Conservation (phyloP, 306 rosid species). For the Senna tora region DNA sequence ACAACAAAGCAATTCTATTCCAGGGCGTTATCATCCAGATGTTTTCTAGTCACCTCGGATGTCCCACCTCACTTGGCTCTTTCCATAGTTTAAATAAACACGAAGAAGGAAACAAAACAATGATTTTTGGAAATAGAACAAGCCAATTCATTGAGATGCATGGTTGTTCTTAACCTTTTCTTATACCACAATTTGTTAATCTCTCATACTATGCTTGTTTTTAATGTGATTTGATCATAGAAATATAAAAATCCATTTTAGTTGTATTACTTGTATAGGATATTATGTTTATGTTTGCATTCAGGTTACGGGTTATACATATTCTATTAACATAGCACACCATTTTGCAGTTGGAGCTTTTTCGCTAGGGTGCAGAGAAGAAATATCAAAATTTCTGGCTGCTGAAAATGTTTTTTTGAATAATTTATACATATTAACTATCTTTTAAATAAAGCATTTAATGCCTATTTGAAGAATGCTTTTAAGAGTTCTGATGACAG, state of each 20-base stretch:
- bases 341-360: too few species aligned
- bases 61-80: constrained; percentile 6
- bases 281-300: background rate
- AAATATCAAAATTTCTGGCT: too few species aligned
- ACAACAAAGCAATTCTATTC: constrained; percentile 79
- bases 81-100: constrained; percentile 27
- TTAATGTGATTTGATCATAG: background rate
- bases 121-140: background rate
- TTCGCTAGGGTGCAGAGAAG: too few species aligned
- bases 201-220: constrained; percentile 14
- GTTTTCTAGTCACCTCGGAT: constrained; percentile 54
- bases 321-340: too few species aligned
- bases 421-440: too few species aligned
- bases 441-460: too few species aligned
- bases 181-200: background rate
- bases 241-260: background rate
- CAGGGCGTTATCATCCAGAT: constrained; percentile 84
- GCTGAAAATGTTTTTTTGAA: too few species aligned
- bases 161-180: background rate
- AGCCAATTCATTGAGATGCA: constrained; percentile 3
- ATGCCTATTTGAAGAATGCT: too few species aligned
- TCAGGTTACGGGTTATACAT: background rate
- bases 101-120: constrained; percentile 9
- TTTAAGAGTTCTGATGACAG: too few species aligned
- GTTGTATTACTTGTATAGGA: background rate